Evolutionary conservation across 169 alveolate species (phyloP), one percentile per base, ranked within the genome.

Genomic region (Cryptosporidium canis): DNA sequence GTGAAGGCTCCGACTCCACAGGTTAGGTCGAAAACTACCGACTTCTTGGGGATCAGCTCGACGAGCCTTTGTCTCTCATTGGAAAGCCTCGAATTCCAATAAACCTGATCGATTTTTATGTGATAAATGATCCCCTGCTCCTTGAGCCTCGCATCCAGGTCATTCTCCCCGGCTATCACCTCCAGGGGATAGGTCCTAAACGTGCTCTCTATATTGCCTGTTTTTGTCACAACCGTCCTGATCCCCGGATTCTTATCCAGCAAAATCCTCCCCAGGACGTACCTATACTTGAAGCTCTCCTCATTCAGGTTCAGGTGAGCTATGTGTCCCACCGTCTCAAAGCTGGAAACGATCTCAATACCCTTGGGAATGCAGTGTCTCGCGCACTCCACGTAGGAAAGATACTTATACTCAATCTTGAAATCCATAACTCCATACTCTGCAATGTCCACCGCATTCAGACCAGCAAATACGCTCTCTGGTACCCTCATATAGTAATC

Each of bases 1-100:
- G 96, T 92, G 12, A 94, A 77, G 27, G 97, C 96, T 1, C 97
- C 97, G 0, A 93, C 94, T 29, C 97, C 97, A 61, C 96, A 94
- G 64, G 94, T 93, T 72, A 94, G 90, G 68, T 94, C 97, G 63
- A 95, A 93, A 24, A 94, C 87, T 1, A 94, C 90, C n/a, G 93
- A 94, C 39, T 94, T 85, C 43, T 84, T 83, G 53, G 91, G 90
- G 33, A 93, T 66, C 56, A 71, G 58, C 35, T 90, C 90, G 41
- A 92, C 84, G 27, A 94, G 91, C 66, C 96, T 83, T 8, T 66
- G 90, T 58, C 97, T 83, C 64, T 94, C 97, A 72, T 45, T 51
- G 27, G 93, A 91, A 43, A 94, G 83, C 72, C 95, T 92, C 18
- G 95, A 92, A 83, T 94, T 92, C 96, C 97, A 94, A 67, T 94